Percentiles rank a stretch among this genome's conserved stretches.
Evolutionary conservation across 2,329 filamentous ascomycete genomes (phyloP).

Genomic region (Nigrospora osmanthi): DNA sequence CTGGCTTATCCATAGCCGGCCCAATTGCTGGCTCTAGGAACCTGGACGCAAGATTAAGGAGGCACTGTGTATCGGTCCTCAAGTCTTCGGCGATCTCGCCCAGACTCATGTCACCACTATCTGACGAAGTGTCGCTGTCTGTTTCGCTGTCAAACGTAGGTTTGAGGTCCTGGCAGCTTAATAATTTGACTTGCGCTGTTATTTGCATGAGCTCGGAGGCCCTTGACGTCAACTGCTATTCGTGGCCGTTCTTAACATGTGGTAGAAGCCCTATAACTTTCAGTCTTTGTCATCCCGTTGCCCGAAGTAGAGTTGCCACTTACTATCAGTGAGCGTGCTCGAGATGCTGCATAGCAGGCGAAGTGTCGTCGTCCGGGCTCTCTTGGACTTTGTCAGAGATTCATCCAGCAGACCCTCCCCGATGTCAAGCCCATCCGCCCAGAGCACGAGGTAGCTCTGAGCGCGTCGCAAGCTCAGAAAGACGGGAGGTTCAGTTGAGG

Average conservation of each 20-base stretch:
- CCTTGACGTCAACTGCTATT: not conserved
- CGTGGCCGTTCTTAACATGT: not conserved
- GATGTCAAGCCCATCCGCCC: conserved; percentile 9
- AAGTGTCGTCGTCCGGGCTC: conserved; percentile 4
- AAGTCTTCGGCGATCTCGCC: conserved; percentile 11
- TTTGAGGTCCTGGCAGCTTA: conserved; percentile 3
- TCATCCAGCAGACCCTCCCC: conserved; percentile 4
- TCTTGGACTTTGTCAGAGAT: conserved; percentile 6
- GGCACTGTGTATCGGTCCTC: conserved; percentile 9
- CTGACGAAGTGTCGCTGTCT: conserved; percentile 1
- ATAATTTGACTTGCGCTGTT: conserved; percentile 4
- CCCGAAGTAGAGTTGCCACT: not conserved
- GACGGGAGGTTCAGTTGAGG: not conserved
- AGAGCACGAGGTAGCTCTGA: conserved; percentile 7
- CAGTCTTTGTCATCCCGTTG: not conserved
- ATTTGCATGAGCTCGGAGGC: not conserved
- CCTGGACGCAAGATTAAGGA: conserved; percentile 8
- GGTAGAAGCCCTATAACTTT: not conserved
- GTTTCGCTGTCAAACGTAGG: conserved; percentile 1
- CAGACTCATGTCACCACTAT: conserved; percentile 1
- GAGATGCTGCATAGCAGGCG: conserved; percentile 6
- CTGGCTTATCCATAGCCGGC: conserved; percentile 1
- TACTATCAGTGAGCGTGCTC: conserved; percentile 6
- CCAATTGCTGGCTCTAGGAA: conserved; percentile 7
- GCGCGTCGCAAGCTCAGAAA: conserved; percentile 6